These are phyloP conservation scores for Gamsiella multidivaricata DNA, from an alignment of 192 early-diverging fungal species.

Conservation along the genomic window DNA sequence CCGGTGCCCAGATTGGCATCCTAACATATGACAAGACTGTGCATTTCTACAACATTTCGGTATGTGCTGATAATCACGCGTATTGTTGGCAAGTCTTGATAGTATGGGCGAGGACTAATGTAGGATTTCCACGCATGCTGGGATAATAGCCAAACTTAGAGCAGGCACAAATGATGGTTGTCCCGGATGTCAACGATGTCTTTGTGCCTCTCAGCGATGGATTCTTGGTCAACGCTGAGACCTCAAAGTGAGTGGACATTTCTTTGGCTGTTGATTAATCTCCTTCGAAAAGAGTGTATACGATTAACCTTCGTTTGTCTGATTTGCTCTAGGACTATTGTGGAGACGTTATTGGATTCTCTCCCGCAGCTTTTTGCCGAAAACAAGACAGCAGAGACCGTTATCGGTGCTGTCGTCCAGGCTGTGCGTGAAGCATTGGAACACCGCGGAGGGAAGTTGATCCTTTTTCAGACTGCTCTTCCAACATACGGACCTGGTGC, in stretches of 20 bases:
- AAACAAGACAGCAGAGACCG: conserved; percentile 78
- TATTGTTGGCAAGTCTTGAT: too few relatives aligned
- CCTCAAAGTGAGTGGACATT: conserved; percentile 72
- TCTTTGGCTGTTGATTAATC: too few relatives aligned
- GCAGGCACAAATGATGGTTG: conserved; percentile 94
- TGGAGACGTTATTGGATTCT: conserved; percentile 83
- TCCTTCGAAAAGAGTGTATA: background rate
- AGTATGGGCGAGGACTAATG: too few relatives aligned
- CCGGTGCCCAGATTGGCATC: conserved; percentile 80
- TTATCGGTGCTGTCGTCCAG: conserved; percentile 84
- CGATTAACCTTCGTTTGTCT: background rate
- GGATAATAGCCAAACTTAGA: conserved; percentile 81
- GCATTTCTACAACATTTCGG: conserved; percentile 96
- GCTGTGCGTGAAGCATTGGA: conserved; percentile 81
- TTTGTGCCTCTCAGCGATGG: conserved; percentile 96
- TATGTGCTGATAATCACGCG: conserved; percentile 48
- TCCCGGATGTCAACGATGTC: conserved; percentile 89
- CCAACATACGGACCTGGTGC: conserved; percentile 90
- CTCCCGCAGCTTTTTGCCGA: conserved; percentile 86
- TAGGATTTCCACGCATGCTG: too few relatives aligned
- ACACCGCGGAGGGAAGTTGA: conserved; percentile 85
- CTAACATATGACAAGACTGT: conserved; percentile 90
- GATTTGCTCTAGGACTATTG: conserved; percentile 64
- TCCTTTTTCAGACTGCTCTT: conserved; percentile 89
- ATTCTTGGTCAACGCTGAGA: conserved; percentile 87